phyloP scores from a whole-genome alignment of 1,284 basidiomycete genomes.

The Schizophyllum commune region DNA sequence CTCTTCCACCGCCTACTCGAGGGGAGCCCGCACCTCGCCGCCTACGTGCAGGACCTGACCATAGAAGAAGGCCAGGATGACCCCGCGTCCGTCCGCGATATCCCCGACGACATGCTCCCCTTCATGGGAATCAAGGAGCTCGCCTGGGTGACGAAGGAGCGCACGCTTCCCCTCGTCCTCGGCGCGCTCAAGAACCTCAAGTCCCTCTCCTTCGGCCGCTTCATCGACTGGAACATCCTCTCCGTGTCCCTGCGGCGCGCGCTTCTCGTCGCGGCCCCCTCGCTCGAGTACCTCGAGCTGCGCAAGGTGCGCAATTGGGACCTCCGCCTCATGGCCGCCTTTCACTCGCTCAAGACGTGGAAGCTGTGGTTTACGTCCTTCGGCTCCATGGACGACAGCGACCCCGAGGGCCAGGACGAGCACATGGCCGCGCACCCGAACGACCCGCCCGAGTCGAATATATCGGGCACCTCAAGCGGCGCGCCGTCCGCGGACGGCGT shows the following conservation, averaged over 20 bases:
- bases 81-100: not conserved
- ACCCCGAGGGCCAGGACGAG: not conserved
- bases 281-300: not conserved
- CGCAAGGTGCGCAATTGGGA: not conserved
- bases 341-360: not conserved
- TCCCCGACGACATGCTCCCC: not conserved
- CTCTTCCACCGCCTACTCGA: not conserved
- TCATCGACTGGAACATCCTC: not conserved
- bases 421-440: not conserved
- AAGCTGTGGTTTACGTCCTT: not conserved
- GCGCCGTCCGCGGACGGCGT: not conserved
- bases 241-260: not conserved
- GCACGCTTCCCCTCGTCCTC: not conserved
- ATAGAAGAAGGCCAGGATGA: not conserved
- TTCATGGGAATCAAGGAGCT: not conserved
- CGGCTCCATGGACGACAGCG: not conserved
- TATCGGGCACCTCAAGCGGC: not conserved
- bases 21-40: constrained; percentile 4
- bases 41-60: constrained; percentile 4
- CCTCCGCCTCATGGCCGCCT: not conserved
- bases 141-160: not conserved
- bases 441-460: not conserved
- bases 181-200: not conserved
- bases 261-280: not conserved
- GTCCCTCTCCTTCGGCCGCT: not conserved